Evolutionary conservation across 495 filamentous ascomycete species (phyloP).

Genomic region (Cercophora scortea): DNA sequence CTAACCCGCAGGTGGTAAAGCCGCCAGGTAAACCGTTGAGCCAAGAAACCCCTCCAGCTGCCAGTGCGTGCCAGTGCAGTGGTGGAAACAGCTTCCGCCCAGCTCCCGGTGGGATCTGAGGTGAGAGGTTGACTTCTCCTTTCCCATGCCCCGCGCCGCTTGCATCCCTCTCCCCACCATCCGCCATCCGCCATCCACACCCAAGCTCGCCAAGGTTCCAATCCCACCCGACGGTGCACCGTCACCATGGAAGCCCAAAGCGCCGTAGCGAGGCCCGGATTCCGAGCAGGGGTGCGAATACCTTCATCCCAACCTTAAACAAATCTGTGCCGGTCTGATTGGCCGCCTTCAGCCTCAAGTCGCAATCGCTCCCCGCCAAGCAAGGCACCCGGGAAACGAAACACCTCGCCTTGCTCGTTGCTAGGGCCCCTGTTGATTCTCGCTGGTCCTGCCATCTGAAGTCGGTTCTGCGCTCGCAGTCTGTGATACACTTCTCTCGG

Average conservation of each 20-base stretch:
- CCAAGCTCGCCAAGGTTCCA: neutral
- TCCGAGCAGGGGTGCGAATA: slow-evolving; percentile 18
- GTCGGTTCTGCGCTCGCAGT: neutral
- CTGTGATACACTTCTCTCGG: neutral
- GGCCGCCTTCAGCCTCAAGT: slow-evolving; percentile 17
- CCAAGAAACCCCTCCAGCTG: neutral
- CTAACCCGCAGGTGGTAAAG: neutral
- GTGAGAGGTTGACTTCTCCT: neutral
- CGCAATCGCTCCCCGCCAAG: neutral
- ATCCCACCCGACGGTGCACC: neutral
- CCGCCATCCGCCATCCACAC: neutral
- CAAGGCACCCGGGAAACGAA: slow-evolving; percentile 3
- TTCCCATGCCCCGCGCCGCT: neutral
- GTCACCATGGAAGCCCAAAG: neutral
- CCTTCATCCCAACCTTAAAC: slow-evolving; percentile 33
- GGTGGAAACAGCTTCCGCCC: neutral
- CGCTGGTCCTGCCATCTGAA: slow-evolving; percentile 13
- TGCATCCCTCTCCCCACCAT: neutral
- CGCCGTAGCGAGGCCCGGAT: slow-evolving; percentile 2
- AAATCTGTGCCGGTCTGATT: slow-evolving; percentile 13
- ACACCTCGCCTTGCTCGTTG: neutral
- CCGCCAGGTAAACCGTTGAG: neutral
- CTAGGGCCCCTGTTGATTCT: no score
- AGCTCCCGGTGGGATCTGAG: neutral
- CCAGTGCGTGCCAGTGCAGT: neutral